These are phyloP conservation scores for Oryza australiensis DNA, from an alignment of 176 grass and related monocot genomes.

Conservation along the genomic window DNA sequence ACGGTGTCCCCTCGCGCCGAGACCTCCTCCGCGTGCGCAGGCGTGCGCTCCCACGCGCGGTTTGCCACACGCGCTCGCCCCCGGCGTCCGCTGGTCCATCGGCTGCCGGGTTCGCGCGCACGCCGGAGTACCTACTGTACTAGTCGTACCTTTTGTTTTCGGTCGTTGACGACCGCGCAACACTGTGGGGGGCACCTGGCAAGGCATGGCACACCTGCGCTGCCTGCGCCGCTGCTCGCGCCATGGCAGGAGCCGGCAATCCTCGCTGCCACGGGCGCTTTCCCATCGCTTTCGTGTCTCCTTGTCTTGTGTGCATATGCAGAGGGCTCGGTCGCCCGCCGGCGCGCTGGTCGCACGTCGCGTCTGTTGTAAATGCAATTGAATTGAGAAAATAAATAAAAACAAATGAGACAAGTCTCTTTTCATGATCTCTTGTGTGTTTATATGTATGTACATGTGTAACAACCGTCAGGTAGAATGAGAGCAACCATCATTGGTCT, in stretches of 20 bases:
- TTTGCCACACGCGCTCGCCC: background rate
- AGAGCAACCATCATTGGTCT: no score
- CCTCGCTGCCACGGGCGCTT: conserved; percentile 28
- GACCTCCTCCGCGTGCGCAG: background rate
- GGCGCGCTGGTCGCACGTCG: background rate
- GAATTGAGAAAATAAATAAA: no score
- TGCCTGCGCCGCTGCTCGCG: background rate
- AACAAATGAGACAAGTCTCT: no score
- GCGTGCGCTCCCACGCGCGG: background rate
- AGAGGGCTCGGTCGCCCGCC: background rate
- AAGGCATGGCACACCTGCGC: background rate
- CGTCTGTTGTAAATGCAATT: no score
- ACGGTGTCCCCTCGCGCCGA: conserved; percentile 45
- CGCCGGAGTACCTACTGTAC: background rate
- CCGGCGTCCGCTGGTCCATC: background rate
- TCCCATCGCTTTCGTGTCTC: conserved; percentile 32
- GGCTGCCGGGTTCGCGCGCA: background rate
- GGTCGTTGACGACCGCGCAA: conserved; percentile 17
- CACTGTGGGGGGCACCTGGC: background rate
- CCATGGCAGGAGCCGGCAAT: conserved; percentile 8
- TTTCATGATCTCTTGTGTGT: no score
- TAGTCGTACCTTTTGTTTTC: background rate
- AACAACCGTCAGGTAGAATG: no score
- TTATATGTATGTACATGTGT: no score
- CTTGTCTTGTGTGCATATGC: background rate